phyloP scores from a whole-genome alignment of 2,329 filamentous ascomycete genomes.

The Rugonectria rugulosa region DNA sequence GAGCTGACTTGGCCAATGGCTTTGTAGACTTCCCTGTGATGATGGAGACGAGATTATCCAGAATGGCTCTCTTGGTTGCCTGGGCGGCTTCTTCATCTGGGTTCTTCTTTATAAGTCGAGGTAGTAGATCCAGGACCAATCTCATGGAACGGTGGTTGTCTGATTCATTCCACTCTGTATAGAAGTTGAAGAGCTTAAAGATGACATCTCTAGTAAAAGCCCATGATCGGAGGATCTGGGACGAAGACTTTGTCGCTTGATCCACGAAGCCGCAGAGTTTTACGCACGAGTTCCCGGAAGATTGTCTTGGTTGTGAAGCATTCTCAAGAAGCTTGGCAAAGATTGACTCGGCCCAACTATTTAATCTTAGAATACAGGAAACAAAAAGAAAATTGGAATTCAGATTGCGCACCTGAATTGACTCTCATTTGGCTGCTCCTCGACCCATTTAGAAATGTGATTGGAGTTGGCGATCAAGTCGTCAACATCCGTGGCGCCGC shows the following conservation, averaged over 20 bases:
- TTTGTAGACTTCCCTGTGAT: conserved; percentile 67
- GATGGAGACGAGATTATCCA: conserved; percentile 64
- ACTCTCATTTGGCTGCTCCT: conserved; percentile 44
- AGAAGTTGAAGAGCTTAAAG: conserved; percentile 65
- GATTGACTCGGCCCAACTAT: conserved; percentile 47
- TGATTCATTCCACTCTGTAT: conserved; percentile 72
- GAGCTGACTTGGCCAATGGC: conserved; percentile 72
- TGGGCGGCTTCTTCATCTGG: conserved; percentile 49
- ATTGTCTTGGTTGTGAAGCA: conserved; percentile 61
- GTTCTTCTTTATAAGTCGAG: conserved; percentile 59
- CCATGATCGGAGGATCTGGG: conserved; percentile 53
- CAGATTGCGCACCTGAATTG: conserved; percentile 47
- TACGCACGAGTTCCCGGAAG: conserved; percentile 63
- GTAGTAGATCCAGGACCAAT: conserved; percentile 66
- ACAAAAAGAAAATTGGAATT: conserved; percentile 15
- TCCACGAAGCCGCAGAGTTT: conserved; percentile 70
- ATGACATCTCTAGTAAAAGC: conserved; percentile 59
- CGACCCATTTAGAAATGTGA: conserved; percentile 52
- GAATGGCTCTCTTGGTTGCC: conserved; percentile 53
- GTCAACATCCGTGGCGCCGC: conserved; percentile 38
- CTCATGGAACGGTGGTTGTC: conserved; percentile 71
- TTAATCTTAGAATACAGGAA: conserved; percentile 33
- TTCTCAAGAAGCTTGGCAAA: conserved; percentile 57
- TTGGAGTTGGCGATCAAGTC: conserved; percentile 47
- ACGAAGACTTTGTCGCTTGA: conserved; percentile 60